These are phyloP conservation scores for Monosporascus sp. DNA, from an alignment of 2,329 filamentous ascomycete genomes.

Conservation along the genomic window DNA sequence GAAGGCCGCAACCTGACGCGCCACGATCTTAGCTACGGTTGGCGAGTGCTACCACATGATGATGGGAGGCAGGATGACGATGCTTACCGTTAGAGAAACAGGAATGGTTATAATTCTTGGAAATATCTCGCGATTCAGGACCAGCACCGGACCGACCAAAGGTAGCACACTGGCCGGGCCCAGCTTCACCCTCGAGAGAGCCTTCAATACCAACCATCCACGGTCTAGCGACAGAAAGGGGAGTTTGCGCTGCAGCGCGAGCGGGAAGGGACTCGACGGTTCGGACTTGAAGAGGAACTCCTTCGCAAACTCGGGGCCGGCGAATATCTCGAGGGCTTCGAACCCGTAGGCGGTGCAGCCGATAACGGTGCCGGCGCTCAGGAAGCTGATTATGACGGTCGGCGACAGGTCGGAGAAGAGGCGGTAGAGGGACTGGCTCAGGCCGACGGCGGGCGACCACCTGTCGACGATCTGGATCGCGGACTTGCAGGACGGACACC, in stretches of 20 bases:
- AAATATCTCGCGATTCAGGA: constrained; percentile 60
- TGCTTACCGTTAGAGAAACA: constrained; percentile 23
- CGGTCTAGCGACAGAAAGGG: neutral
- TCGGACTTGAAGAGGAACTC: constrained; percentile 32
- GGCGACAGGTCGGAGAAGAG: constrained; percentile 51
- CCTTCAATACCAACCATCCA: neutral
- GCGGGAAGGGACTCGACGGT: constrained; percentile 2
- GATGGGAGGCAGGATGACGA: neutral
- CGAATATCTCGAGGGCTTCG: constrained; percentile 45
- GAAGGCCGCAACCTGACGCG: neutral
- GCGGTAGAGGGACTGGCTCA: constrained; percentile 55
- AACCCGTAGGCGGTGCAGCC: constrained; percentile 50
- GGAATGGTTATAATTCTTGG: constrained; percentile 44
- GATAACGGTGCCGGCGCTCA: constrained; percentile 45
- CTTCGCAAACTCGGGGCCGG: constrained; percentile 40
- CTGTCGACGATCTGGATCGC: constrained; percentile 73
- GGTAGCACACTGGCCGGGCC: constrained; percentile 39
- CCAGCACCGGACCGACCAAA: constrained; percentile 61
- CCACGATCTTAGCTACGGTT: neutral
- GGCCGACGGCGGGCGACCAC: constrained; percentile 64
- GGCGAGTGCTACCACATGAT: neutral
- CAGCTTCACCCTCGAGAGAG: constrained; percentile 10
- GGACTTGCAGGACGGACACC: constrained; percentile 86
- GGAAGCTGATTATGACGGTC: constrained; percentile 59
- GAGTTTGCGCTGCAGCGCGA: neutral